A percentile compares a stretch with the other conserved stretches of the same genome.
Evolutionary conservation across 2,329 filamentous ascomycete species (phyloP).

Genomic region (Hypoxylon sp.): DNA sequence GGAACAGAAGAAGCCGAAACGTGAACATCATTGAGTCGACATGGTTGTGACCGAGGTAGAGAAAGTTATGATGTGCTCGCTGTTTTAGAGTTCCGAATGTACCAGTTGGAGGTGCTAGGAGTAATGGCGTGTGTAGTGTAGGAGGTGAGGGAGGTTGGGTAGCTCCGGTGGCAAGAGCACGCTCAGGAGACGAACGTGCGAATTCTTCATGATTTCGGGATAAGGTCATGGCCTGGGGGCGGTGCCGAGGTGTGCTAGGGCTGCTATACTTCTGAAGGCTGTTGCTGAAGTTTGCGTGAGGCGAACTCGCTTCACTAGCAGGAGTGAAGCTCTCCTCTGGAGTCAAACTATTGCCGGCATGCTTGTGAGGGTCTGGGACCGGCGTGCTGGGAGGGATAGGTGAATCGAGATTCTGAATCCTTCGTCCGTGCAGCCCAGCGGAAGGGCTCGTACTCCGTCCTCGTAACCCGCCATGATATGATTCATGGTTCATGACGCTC

Average conservation of each 20-base stretch:
- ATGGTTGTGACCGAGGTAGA: slow-evolving; percentile 51
- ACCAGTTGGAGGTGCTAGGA: slow-evolving; percentile 64
- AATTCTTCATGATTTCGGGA: slow-evolving; percentile 59
- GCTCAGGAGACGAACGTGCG: slow-evolving; percentile 52
- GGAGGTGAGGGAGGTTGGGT: slow-evolving; percentile 40
- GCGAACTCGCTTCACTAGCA: slow-evolving; percentile 50
- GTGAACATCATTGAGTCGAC: slow-evolving; percentile 53
- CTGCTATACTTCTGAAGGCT: slow-evolving; percentile 53
- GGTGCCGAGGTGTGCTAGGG: slow-evolving; percentile 50
- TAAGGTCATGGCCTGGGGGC: slow-evolving; percentile 56
- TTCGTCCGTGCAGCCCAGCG: slow-evolving; percentile 58
- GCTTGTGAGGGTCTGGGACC: slow-evolving; percentile 57
- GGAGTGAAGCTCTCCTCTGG: slow-evolving; percentile 44
- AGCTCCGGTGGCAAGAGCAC: slow-evolving; percentile 40
- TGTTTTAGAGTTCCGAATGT: slow-evolving; percentile 47
- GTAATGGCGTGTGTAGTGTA: slow-evolving; percentile 55
- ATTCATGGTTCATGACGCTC: slow-evolving; percentile 79
- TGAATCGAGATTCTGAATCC: slow-evolving; percentile 69
- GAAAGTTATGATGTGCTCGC: slow-evolving; percentile 54
- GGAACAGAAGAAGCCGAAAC: slow-evolving; percentile 72
- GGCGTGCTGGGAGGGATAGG: slow-evolving; percentile 65
- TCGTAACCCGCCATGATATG: slow-evolving; percentile 59
- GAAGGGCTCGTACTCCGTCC: slow-evolving; percentile 56
- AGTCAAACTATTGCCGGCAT: slow-evolving; percentile 34
- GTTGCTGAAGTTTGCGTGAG: slow-evolving; percentile 49